These are phyloP conservation scores for Alternaria viburni DNA, from an alignment of 2,329 filamentous ascomycete species.

Conservation along the genomic window DNA sequence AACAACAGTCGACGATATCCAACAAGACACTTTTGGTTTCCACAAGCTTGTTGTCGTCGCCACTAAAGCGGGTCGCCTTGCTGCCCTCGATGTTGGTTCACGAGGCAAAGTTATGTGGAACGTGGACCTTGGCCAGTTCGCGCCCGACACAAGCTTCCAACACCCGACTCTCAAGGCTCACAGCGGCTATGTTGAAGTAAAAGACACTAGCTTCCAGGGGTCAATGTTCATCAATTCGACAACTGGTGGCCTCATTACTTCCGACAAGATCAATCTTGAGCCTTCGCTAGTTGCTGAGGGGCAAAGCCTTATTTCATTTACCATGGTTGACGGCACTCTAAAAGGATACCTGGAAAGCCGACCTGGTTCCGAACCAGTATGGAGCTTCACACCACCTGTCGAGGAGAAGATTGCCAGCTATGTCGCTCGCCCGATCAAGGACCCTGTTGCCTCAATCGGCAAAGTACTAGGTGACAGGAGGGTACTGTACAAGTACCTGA, in stretches of 20 bases:
- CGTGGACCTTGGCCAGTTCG: slow-evolving; percentile 65
- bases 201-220: slow-evolving; percentile 27
- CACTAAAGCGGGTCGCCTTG: slow-evolving; percentile 78
- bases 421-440: slow-evolving; percentile 72
- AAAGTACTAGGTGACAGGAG: slow-evolving; percentile 88
- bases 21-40: slow-evolving; percentile 82
- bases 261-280: slow-evolving; percentile 21
- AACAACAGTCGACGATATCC: slow-evolving; percentile 59
- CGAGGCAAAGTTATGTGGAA: slow-evolving; percentile 80
- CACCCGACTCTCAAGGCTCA: slow-evolving; percentile 57
- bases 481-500: slow-evolving; percentile 98
- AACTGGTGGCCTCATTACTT: slow-evolving; percentile 35
- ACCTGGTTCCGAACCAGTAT: slow-evolving; percentile 52
- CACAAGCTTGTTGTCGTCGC: slow-evolving; percentile 83
- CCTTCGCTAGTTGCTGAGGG: slow-evolving; percentile 18
- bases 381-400: slow-evolving; percentile 73
- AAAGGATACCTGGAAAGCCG: slow-evolving; percentile 38
- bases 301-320: slow-evolving; percentile 40
- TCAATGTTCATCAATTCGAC: slow-evolving; percentile 43
- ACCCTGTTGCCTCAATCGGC: slow-evolving; percentile 93
- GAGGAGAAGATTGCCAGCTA: slow-evolving; percentile 73
- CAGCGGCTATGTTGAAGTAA: slow-evolving; percentile 44
- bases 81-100: slow-evolving; percentile 78
- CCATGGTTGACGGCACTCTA: slow-evolving; percentile 41
- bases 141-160: slow-evolving; percentile 64